These are phyloP conservation scores for Chytriomyces sp. DNA, from an alignment of 192 early-diverging fungal genomes.

Conservation along the genomic window DNA sequence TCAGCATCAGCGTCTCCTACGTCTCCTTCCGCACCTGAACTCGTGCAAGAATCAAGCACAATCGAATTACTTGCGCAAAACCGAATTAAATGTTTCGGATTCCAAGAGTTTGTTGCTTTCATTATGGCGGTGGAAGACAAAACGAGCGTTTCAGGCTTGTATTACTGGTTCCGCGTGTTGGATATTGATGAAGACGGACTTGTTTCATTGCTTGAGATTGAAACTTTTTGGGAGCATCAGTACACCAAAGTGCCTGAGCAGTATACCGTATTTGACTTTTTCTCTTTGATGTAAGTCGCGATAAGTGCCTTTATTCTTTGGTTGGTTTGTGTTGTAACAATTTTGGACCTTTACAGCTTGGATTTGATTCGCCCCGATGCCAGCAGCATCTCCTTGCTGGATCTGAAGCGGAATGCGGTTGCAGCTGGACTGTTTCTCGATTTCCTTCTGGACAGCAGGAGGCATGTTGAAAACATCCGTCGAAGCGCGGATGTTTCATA, in stretches of 20 bases:
- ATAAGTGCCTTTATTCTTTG: background rate
- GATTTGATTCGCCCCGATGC: conserved; percentile 45
- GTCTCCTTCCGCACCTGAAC: background rate
- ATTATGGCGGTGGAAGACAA: conserved; percentile 81
- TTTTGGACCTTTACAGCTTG: conserved; percentile 31
- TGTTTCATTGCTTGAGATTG: conserved; percentile 78
- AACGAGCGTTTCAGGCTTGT: conserved; percentile 64
- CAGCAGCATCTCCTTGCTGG: conserved; percentile 42
- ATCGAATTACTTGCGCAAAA: conserved; percentile 16
- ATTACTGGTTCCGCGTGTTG: conserved; percentile 88
- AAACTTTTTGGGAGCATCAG: conserved; percentile 85
- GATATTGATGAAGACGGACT: conserved; percentile 87
- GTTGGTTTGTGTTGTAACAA: background rate
- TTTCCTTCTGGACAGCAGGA: conserved; percentile 50
- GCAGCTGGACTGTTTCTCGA: conserved; percentile 51
- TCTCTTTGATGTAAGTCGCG: conserved; percentile 47
- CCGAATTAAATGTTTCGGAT: conserved; percentile 59
- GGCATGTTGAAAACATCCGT: conserved; percentile 50
- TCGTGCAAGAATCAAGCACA: background rate
- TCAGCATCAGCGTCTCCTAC: background rate
- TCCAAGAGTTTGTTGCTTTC: conserved; percentile 79
- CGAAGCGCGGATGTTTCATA: conserved; percentile 36
- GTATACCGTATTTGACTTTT: conserved; percentile 53
- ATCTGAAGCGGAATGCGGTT: conserved; percentile 45
- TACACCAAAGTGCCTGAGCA: conserved; percentile 43